Conservation (phyloP, 2,329 filamentous ascomycete genomes). For the Elsinoe ampelina region DNA sequence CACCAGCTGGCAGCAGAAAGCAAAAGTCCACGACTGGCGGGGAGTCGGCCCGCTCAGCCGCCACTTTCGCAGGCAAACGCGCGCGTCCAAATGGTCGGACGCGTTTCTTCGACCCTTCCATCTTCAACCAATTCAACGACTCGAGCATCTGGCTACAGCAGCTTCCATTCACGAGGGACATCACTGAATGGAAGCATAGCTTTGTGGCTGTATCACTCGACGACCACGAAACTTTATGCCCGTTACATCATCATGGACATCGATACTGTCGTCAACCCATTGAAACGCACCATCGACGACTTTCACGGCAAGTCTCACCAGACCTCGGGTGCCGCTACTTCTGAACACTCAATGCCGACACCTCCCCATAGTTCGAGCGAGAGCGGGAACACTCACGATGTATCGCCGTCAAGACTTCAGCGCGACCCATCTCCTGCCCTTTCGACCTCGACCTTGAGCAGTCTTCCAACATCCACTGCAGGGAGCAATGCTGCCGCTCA, state of each 20-base stretch:
- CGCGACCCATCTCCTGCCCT: conserved; percentile 25
- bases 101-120: neutral
- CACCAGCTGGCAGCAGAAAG: neutral
- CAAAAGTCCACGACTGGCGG: neutral
- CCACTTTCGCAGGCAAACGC: neutral
- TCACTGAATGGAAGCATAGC: neutral
- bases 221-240: too few species aligned
- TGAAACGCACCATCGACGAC: neutral
- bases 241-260: neutral
- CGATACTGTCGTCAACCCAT: neutral
- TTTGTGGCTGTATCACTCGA: too few species aligned
- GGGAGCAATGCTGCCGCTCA: conserved; percentile 8
- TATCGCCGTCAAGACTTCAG: neutral
- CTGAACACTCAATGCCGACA: conserved; percentile 11
- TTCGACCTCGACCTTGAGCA: conserved; percentile 27
- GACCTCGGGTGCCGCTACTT: neutral
- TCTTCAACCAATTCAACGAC: neutral
- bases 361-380: conserved; percentile 15
- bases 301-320: neutral
- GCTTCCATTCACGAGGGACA: neutral
- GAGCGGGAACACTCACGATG: neutral
- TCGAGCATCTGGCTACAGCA: neutral
- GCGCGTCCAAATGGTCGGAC: neutral
- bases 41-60: neutral
- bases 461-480: conserved; percentile 17